Conservation (phyloP, 2,329 filamentous ascomycete genomes). For the Penicillium rolfsii region DNA sequence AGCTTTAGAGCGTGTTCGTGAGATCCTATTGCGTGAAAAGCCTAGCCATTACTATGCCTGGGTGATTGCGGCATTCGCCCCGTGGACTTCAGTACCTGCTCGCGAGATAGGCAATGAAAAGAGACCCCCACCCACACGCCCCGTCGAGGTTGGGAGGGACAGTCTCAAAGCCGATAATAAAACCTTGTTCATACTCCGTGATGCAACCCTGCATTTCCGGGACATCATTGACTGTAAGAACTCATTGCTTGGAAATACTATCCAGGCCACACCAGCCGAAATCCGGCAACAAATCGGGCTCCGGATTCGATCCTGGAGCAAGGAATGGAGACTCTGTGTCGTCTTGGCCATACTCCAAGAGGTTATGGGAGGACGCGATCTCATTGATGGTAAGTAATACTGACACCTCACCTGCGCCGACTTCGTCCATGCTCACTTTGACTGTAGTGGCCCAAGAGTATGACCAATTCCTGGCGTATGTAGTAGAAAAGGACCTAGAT, state of each 20-base stretch:
- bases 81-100: constrained; percentile 64
- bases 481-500: constrained; percentile 55
- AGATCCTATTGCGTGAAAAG: constrained; percentile 62
- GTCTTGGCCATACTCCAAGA: constrained; percentile 47
- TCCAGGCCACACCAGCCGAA: constrained; percentile 38
- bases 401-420: background rate
- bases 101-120: constrained; percentile 46
- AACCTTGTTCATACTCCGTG: constrained; percentile 67
- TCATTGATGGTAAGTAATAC: constrained; percentile 35
- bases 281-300: constrained; percentile 43
- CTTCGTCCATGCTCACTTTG: constrained; percentile 13
- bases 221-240: constrained; percentile 67
- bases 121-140: constrained; percentile 61
- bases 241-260: constrained; percentile 31
- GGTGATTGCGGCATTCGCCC: constrained; percentile 73
- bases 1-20: constrained; percentile 35
- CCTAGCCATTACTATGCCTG: constrained; percentile 74
- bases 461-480: constrained; percentile 55
- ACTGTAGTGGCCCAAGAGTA: constrained; percentile 55
- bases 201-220: constrained; percentile 63
- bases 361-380: constrained; percentile 38
- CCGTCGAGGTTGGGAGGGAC: constrained; percentile 69
- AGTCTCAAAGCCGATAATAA: constrained; percentile 81
- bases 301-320: constrained; percentile 40
- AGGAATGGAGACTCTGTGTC: constrained; percentile 46